These are phyloP conservation scores for Hypseocharis bilobata DNA, from an alignment of 441 rosid genomes.

Conservation along the genomic window DNA sequence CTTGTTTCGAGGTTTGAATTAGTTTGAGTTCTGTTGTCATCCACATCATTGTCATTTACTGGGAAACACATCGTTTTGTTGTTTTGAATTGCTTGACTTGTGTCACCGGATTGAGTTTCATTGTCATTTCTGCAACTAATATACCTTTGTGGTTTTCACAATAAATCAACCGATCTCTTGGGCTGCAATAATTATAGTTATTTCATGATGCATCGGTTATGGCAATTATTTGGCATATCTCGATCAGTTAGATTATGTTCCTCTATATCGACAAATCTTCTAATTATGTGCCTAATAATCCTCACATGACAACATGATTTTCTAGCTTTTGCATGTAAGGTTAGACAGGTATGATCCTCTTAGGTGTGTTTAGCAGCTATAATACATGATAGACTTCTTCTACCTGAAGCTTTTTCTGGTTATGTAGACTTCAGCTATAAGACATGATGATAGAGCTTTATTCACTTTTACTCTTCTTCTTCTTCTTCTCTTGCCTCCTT, in stretches of 20 bases:
- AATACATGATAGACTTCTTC: background rate
- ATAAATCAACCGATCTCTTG: background rate
- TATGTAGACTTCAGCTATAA: background rate
- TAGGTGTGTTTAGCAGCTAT: background rate
- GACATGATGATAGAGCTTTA: background rate
- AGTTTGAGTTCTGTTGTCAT: background rate
- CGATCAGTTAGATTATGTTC: background rate
- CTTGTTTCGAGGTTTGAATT: background rate
- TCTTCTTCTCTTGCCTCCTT: background rate
- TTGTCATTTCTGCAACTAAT: background rate
- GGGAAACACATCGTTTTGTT: background rate
- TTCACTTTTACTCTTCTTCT: background rate
- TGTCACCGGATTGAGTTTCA: background rate
- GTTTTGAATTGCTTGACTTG: background rate
- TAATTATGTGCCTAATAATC: background rate
- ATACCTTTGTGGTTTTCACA: background rate
- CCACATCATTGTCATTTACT: background rate
- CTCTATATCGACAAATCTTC: background rate
- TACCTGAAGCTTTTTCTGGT: background rate
- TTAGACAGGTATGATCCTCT: background rate
- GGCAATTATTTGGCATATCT: no score
- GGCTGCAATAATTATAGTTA: no score
- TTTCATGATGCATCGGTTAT: no score
- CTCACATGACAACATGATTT: background rate
- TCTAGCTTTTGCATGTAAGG: background rate